A percentile compares a stretch with the other conserved stretches of the same genome.
phyloP scores from a whole-genome alignment of 176 grass and related monocot species.

The Triticum monococcum region DNA sequence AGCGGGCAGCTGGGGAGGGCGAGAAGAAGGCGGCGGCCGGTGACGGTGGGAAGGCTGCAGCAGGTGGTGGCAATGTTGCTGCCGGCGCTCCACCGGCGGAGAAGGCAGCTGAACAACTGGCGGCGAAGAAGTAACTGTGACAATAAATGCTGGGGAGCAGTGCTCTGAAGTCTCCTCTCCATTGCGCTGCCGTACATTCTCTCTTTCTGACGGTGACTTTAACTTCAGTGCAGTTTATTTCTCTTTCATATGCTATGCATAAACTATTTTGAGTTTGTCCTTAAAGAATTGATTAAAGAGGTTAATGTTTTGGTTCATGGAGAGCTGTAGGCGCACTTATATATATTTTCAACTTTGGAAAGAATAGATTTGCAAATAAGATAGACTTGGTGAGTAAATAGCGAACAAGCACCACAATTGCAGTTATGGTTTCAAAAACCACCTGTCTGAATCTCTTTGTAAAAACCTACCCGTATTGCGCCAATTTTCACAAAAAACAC shows the following conservation, averaged over 20 bases:
- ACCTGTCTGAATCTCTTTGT: too few species aligned
- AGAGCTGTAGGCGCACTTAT: too few species aligned
- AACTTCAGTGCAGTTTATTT: neutral
- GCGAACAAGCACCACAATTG: too few species aligned
- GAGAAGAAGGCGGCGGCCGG: neutral
- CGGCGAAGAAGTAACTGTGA: constrained; percentile 21
- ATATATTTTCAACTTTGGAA: too few species aligned
- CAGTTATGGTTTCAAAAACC: too few species aligned
- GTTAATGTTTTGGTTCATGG: neutral
- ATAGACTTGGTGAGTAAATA: too few species aligned
- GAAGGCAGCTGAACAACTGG: neutral
- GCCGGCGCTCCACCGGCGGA: neutral
- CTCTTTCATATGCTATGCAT: neutral
- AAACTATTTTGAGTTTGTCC: neutral
- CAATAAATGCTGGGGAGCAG: neutral
- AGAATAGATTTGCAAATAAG: too few species aligned
- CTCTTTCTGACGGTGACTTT: neutral
- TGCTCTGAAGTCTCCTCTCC: neutral
- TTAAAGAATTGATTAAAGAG: neutral
- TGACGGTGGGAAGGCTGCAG: neutral
- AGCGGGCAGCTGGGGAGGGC: neutral
- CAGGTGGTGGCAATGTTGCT: neutral
- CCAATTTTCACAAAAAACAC: too few species aligned
- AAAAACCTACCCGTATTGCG: too few species aligned
- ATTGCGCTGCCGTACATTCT: neutral